A percentile compares a stretch with the other conserved stretches of the same genome.
Evolutionary conservation across 2,329 filamentous ascomycete species (phyloP).

Genomic region (Fusarium drepaniforme): DNA sequence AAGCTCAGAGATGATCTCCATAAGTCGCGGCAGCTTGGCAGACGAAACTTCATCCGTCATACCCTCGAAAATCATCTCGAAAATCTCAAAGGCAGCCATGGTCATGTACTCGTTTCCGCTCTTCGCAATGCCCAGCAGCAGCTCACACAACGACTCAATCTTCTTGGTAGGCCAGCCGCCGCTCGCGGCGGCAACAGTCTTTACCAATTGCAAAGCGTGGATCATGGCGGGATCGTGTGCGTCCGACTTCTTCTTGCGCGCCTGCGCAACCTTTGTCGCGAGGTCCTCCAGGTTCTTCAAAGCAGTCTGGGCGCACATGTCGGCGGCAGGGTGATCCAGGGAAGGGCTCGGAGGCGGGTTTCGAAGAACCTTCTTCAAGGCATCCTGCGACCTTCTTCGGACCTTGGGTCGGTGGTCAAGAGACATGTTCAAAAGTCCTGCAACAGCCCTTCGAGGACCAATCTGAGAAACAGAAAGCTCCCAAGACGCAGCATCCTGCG

Average conservation of each 20-base stretch:
- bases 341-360: slow-evolving; percentile 91
- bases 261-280: slow-evolving; percentile 69
- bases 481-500: slow-evolving; percentile 91
- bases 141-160: slow-evolving; percentile 91
- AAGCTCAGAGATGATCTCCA: slow-evolving; percentile 92
- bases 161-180: slow-evolving; percentile 97
- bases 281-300: slow-evolving; percentile 84
- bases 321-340: slow-evolving; percentile 92
- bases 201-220: slow-evolving; percentile 91
- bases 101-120: slow-evolving; percentile 96
- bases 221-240: slow-evolving; percentile 86
- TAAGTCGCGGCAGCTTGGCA: slow-evolving; percentile 86
- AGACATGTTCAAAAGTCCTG: slow-evolving; percentile 85
- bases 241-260: slow-evolving; percentile 75
- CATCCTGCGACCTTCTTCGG: slow-evolving; percentile 91
- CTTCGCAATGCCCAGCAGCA: slow-evolving; percentile 88
- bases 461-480: slow-evolving; percentile 85
- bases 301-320: slow-evolving; percentile 95
- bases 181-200: slow-evolving; percentile 86
- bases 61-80: slow-evolving; percentile 94
- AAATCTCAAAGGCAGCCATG: slow-evolving; percentile 96
- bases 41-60: slow-evolving; percentile 91
- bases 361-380: slow-evolving; percentile 84
- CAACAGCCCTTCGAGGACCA: slow-evolving; percentile 87
- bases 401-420: slow-evolving; percentile 94